Conservation (phyloP, 352 stramenopile species). For the Achlya hypogyna region DNA sequence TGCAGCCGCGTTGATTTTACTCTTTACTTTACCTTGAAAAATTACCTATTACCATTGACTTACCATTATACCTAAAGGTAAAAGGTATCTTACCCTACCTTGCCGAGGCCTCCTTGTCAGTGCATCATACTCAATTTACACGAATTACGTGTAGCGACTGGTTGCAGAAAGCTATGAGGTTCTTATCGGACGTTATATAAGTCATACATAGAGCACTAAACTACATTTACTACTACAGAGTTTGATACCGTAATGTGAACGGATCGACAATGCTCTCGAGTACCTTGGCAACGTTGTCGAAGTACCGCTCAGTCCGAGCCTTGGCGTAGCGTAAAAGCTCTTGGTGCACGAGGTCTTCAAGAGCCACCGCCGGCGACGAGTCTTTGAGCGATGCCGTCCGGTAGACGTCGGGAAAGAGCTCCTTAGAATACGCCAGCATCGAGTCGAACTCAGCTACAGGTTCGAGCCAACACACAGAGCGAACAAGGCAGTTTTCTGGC, state of each 20-base stretch:
- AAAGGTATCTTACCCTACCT: too few species aligned
- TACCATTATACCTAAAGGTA: too few species aligned
- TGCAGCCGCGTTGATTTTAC: too few species aligned
- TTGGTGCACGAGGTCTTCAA: background rate
- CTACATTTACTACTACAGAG: too few species aligned
- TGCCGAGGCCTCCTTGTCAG: too few species aligned
- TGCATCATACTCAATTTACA: too few species aligned
- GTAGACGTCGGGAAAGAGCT: background rate
- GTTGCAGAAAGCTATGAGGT: too few species aligned
- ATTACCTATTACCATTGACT: too few species aligned
- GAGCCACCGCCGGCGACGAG: background rate
- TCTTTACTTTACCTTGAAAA: too few species aligned
- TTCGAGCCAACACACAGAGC: background rate
- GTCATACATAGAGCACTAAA: too few species aligned
- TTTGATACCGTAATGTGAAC: background rate
- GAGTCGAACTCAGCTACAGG: background rate
- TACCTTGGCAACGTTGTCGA: background rate
- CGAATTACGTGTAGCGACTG: too few species aligned
- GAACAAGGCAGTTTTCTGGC: background rate
- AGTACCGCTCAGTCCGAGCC: background rate
- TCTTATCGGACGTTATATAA: too few species aligned
- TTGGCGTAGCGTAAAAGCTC: background rate
- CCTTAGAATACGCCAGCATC: background rate
- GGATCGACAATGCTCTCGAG: background rate
- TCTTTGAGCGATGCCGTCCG: background rate